A percentile compares a stretch with the other conserved stretches of the same genome.
Evolutionary conservation across 306 rosid species (phyloP).

Genomic region (Adenanthera pavonina): DNA sequence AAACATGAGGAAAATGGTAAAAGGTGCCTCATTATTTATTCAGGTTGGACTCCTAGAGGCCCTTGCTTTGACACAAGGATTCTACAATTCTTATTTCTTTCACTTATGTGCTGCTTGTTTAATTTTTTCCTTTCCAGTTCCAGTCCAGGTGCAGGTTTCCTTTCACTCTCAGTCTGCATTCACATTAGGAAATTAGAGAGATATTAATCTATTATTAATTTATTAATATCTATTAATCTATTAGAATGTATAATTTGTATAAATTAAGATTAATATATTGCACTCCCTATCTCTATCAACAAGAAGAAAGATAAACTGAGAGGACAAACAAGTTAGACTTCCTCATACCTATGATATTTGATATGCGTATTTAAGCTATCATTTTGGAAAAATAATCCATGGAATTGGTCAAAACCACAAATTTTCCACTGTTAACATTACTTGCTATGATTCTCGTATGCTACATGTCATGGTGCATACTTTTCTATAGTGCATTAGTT

Average conservation of each 20-base stretch:
- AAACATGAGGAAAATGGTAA: not conserved
- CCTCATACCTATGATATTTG: not conserved
- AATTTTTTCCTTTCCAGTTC: not conserved
- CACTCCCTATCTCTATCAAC: not conserved
- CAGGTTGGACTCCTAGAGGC: not conserved
- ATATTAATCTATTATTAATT: not conserved
- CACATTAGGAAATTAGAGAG: not conserved
- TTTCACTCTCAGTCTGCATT: not conserved
- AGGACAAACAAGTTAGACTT: not conserved
- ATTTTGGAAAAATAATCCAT: not conserved
- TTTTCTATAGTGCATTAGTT: conserved; percentile 12
- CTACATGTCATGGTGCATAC: conserved; percentile 17
- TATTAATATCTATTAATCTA: not conserved
- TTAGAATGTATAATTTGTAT: not conserved
- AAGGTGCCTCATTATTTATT: not conserved
- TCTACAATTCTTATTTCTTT: not conserved
- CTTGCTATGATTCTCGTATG: not conserved
- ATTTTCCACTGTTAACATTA: conserved; percentile 5
- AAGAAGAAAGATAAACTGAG: not conserved
- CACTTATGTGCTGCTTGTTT: not conserved
- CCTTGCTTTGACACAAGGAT: not conserved
- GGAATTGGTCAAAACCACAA: not conserved
- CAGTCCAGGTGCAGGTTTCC: not conserved
- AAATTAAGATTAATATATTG: too few relatives aligned
- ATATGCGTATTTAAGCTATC: not conserved